Evolutionary conservation across 768 basidiomycete genomes (phyloP), one percentile per base, ranked within the genome.

Genomic region (Galerina marginata): DNA sequence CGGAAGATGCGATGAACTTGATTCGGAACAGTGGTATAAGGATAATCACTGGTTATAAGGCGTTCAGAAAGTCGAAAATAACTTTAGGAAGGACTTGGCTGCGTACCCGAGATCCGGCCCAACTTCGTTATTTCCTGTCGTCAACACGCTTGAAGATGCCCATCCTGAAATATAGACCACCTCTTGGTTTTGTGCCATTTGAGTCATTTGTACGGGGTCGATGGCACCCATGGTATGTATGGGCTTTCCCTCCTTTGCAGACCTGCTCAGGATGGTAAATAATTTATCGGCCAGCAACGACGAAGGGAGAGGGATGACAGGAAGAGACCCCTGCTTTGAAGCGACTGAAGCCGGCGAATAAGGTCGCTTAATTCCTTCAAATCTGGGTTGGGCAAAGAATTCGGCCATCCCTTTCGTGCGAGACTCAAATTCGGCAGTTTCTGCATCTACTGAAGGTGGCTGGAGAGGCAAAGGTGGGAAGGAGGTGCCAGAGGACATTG

Each of bases 1-100:
- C 93, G 91, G 79, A 93, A 92, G 52, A 97, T 82, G 49, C 93
- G 84, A 57, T 96, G 92, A 0, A 97, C 95, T 72, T 96, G 95
- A 71, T 97, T 96, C 23, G 96, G 95, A 14, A 98, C 94, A 1
- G 95, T 96, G 9, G 94, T 95, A 74, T 97, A 97, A 1, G 95
- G 94, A 72, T 97, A 96, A 74, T 98, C 96, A 38, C 90, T 95
- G 48, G 23, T 7, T 11, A 9, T 6, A 38, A 6, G 25, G 9
- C 16, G 23, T 36, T 39, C 2, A 50, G 12, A 38, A 2, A 45
- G 44, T 40, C n/a, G 45, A 10, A 23, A 45, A 39, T 40, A 14
- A 52, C 23, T 54, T 47, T 20, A 52, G 20, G 15, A 9, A 15
- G 45, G 29, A 45, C 20, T 12, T 23, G 53, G 36, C 42, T 65